These are phyloP conservation scores for Alternaria sp. DNA, from an alignment of 2,329 filamentous ascomycete genomes.

Conservation along the genomic window DNA sequence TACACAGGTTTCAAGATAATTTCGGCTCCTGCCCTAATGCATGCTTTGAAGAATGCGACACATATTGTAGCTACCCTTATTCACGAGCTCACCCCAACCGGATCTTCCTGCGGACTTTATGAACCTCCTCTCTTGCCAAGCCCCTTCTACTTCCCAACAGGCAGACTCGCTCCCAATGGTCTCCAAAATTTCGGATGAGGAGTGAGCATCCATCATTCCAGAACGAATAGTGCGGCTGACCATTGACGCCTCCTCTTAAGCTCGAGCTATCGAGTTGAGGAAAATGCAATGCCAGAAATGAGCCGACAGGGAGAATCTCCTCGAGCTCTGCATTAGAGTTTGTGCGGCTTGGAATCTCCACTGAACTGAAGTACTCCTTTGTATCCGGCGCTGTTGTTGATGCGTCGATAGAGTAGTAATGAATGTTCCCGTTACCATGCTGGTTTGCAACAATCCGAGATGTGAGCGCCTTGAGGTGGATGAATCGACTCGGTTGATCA, in stretches of 20 bases:
- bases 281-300: neutral
- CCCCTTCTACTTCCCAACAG: rapidly evolving
- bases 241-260: neutral
- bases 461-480: neutral
- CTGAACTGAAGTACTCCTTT: neutral
- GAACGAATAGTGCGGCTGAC: neutral
- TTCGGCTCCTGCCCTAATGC: neutral
- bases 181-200: neutral
- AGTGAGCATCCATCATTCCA: neutral
- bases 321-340: rapidly evolving
- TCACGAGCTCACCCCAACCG: neutral
- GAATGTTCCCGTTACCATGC: rapidly evolving
- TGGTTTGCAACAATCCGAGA: neutral
- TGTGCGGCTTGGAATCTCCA: neutral
- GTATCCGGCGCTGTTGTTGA: too few relatives aligned
- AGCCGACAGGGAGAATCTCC: neutral
- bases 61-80: neutral
- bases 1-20: rapidly evolving
- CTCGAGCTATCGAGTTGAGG: neutral
- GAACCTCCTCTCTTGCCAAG: neutral
- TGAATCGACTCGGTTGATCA: neutral
- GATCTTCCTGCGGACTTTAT: neutral
- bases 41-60: neutral
- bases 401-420: neutral
- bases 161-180: neutral